A percentile compares a stretch with the other conserved stretches of the same genome.
Evolutionary conservation across 768 basidiomycete species (phyloP).

Genomic region (Mycena capillaripes): DNA sequence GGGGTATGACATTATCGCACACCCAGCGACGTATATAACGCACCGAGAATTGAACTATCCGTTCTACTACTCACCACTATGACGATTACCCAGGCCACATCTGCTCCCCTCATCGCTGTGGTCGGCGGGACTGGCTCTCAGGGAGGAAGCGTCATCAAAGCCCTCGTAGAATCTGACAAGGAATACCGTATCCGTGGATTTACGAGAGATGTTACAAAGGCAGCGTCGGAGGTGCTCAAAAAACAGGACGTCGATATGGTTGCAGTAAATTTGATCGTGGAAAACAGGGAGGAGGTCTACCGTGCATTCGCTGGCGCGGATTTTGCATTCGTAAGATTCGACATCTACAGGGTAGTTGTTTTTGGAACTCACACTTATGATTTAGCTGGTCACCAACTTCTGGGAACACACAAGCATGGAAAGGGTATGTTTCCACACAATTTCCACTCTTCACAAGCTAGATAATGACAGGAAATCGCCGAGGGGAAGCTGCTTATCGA

Average conservation of each 20-base stretch:
- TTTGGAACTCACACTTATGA: background rate
- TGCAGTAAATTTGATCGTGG: slow-evolving; percentile 4
- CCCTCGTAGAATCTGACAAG: slow-evolving; percentile 27
- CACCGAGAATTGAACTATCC: too few species aligned
- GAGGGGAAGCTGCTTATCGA: slow-evolving; percentile 31
- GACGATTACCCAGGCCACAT: slow-evolving; percentile 19
- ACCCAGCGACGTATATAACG: too few species aligned
- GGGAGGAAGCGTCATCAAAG: slow-evolving; percentile 32
- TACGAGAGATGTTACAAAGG: slow-evolving; percentile 11
- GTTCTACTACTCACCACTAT: too few species aligned
- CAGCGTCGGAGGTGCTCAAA: background rate
- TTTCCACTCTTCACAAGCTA: background rate
- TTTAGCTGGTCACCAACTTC: slow-evolving; percentile 25
- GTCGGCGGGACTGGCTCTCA: slow-evolving; percentile 25
- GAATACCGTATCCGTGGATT: slow-evolving; percentile 27
- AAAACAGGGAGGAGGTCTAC: slow-evolving; percentile 9
- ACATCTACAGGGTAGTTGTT: background rate
- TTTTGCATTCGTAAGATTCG: slow-evolving; percentile 18
- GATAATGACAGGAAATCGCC: slow-evolving; percentile 8
- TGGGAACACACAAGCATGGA: slow-evolving; percentile 17
- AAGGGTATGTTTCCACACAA: background rate
- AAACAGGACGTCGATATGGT: slow-evolving; percentile 16
- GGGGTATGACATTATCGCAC: too few species aligned
- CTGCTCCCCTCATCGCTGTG: slow-evolving; percentile 28
- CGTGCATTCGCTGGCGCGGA: slow-evolving; percentile 16